Base-by-base conservation (phyloP, 1,284 basidiomycete genomes). In the Puccinia hordei region DNA sequence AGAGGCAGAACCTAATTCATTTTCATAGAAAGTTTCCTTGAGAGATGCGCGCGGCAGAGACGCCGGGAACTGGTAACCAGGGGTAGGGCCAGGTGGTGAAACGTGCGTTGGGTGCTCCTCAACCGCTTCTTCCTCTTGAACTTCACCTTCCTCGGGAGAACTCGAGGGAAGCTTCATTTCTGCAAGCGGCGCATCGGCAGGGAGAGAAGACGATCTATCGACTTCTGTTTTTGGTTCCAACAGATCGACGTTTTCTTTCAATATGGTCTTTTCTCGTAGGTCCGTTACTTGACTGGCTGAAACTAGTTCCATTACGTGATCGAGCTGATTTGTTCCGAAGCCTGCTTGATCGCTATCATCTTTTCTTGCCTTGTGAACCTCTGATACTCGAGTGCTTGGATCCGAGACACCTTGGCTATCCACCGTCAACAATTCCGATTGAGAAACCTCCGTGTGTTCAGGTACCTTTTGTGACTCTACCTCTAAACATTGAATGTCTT, bases 91-190 rank as follows among this genome's bases (percentile, higher is more conserved):
- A 53, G 68, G 24, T n/a, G 49, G 68, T 53, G 33, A 22, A 46
- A n/a, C 33, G 6, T 71, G 68, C 0, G 49, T n/a, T n/a, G 68
- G 27, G 10, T 1, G 68, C 22, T 71, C 22, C 2, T 35, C 44
- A 22, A 24, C 15, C 19, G 17, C 24, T 71, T 55, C 33, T 38
- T 55, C 68, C 44, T 69, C 66, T 35, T 53, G 46, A 24, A 55
- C 30, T 55, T 71, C 68, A 13, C 46, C 68, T 71, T 51, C 68
- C 49, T 71, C 68, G 15, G 68, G 68, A 53, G 68, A 17, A 71
- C 51, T 71, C 8, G 68, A 71, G 30, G 51, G 17, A 17, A 3
- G 24, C 27, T 22, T 51, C 2, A 12, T 35, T 53, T 71, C 49
- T 51, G 30, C 51, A 12, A 33, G 10, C 1, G 49, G 1, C 0